A percentile compares a stretch with the other conserved stretches of the same genome.
Conservation (phyloP, 2,329 filamentous ascomycete species). For the Epichloe elymi region DNA sequence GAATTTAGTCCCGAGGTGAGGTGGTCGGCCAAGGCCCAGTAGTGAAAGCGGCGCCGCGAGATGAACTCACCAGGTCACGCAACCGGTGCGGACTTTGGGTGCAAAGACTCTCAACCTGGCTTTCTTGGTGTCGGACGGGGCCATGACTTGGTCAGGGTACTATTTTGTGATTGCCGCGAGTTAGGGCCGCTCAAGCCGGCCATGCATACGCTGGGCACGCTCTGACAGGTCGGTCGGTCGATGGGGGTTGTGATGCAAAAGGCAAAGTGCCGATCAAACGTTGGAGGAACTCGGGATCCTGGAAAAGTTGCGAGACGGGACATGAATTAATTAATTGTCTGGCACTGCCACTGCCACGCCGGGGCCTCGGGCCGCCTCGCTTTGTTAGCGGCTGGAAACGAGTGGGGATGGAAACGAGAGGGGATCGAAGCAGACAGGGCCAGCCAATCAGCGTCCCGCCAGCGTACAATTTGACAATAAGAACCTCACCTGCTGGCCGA, state of each 20-base stretch:
- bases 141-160: neutral
- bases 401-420: neutral
- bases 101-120: conserved; percentile 1
- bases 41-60: neutral
- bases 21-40: neutral
- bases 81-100: conserved; percentile 3
- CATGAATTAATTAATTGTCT: neutral
- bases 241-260: neutral
- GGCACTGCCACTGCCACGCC: neutral
- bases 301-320: neutral
- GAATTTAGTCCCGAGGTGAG: neutral
- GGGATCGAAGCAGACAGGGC: neutral
- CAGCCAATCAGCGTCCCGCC: neutral
- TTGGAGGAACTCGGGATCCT: neutral
- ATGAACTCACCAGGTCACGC: conserved; percentile 2
- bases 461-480: neutral
- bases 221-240: neutral
- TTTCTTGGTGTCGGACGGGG: conserved; percentile 1
- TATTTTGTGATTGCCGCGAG: neutral
- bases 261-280: neutral
- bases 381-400: neutral
- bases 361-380: neutral
- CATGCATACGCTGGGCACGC: neutral
- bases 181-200: neutral
- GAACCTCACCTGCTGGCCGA: neutral